Percentiles rank a stretch among this genome's conserved stretches.
These are phyloP conservation scores for Blastobotrys ciferrii DNA, from an alignment of 1,139 yeast genomes.

Conservation along the genomic window DNA sequence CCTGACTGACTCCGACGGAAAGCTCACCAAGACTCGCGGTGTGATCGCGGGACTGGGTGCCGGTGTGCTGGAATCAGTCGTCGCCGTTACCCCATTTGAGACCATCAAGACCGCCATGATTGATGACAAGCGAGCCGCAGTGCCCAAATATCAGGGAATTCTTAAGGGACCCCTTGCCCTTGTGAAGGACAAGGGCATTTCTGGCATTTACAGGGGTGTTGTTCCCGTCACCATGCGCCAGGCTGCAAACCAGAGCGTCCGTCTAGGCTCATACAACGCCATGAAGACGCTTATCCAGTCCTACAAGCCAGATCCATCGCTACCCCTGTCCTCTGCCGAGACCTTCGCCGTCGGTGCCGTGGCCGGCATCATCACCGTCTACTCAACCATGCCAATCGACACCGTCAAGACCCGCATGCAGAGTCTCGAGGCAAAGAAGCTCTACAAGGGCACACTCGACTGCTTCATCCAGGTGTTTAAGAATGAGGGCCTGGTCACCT, in stretches of 20 bases:
- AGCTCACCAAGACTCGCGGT: slow-evolving; percentile 84
- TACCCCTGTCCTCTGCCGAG: slow-evolving; percentile 73
- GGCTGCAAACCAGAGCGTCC: slow-evolving; percentile 92
- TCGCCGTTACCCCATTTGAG: slow-evolving; percentile 96
- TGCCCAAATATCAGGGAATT: slow-evolving; percentile 73
- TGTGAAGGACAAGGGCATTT: slow-evolving; percentile 72
- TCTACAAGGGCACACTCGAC: slow-evolving; percentile 71
- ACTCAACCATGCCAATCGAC: slow-evolving; percentile 96
- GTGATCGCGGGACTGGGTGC: slow-evolving; percentile 96
- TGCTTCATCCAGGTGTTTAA: slow-evolving; percentile 78
- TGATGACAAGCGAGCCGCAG: slow-evolving; percentile 77
- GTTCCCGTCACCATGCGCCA: slow-evolving; percentile 93
- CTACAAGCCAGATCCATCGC: slow-evolving; percentile 50
- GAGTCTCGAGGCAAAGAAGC: slow-evolving; percentile 72
- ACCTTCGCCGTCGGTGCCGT: slow-evolving; percentile 90
- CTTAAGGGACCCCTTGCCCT: slow-evolving; percentile 61
- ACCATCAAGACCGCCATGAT: slow-evolving; percentile 94
- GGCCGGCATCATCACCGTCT: slow-evolving; percentile 92
- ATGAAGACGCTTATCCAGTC: slow-evolving; percentile 75
- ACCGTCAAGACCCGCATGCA: slow-evolving; percentile 98
- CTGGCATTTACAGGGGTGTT: slow-evolving; percentile 84
- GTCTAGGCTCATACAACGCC: slow-evolving; percentile 89
- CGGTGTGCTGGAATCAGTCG: slow-evolving; percentile 83
- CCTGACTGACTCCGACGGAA: slow-evolving; percentile 80
- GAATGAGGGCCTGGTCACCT: slow-evolving; percentile 87